These are phyloP conservation scores for Athelia psychrophila DNA, from an alignment of 1,284 basidiomycete species.

Conservation along the genomic window DNA sequence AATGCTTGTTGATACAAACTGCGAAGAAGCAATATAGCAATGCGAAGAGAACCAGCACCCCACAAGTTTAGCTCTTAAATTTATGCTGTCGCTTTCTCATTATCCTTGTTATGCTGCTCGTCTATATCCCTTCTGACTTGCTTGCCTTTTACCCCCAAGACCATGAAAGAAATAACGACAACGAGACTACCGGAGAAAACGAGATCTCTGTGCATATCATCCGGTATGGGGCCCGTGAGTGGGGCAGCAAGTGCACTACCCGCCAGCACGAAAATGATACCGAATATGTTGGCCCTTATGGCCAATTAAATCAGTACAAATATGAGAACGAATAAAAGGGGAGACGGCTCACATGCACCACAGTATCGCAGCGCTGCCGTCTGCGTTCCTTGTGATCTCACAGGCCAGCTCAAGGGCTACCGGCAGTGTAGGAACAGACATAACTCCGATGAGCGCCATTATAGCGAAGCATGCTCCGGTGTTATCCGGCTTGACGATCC, in stretches of 20 bases:
- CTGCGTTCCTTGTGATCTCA: conserved; percentile 43
- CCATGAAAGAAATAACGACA: conserved; percentile 29
- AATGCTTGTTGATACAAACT: too few relatives aligned
- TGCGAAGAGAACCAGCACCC: neutral
- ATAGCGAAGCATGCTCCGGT: conserved; percentile 25
- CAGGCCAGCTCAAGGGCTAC: conserved; percentile 44
- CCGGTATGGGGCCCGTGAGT: conserved; percentile 55
- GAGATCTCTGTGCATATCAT: conserved; percentile 63
- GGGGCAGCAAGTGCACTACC: conserved; percentile 64
- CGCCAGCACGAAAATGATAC: conserved; percentile 45
- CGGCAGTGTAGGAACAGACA: conserved; percentile 39
- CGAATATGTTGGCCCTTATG: conserved; percentile 33
- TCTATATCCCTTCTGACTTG: conserved; percentile 61
- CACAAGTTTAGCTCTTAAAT: neutral
- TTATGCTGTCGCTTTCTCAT: neutral
- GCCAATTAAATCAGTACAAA: neutral
- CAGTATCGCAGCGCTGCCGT: conserved; percentile 39
- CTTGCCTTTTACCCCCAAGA: conserved; percentile 52
- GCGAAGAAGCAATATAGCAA: too few relatives aligned
- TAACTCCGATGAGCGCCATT: conserved; percentile 36
- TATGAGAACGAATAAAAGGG: neutral
- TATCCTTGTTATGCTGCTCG: conserved; percentile 28
- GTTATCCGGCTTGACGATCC: conserved; percentile 38
- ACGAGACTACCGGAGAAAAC: conserved; percentile 60
- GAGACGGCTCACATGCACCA: conserved; percentile 33